A percentile compares a stretch with the other conserved stretches of the same genome.
Conservation (phyloP, 2,329 filamentous ascomycete species). For the Fusarium temperatum region DNA sequence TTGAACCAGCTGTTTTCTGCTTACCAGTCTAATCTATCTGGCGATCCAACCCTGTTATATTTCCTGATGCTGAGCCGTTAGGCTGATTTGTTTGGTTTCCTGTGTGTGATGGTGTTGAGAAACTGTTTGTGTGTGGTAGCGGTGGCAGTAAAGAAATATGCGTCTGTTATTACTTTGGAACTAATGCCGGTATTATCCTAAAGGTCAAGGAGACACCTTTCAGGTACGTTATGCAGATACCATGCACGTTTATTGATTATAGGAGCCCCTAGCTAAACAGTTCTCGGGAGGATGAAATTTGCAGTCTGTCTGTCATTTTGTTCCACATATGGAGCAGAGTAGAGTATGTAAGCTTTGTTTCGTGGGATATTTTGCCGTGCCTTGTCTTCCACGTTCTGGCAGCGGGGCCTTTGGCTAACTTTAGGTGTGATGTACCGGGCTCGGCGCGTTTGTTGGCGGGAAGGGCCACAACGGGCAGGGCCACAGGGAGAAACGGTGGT, state of each 20-base stretch:
- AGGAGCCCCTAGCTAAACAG: neutral
- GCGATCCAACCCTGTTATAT: neutral
- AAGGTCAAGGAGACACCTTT: constrained; percentile 8
- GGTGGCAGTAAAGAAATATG: neutral
- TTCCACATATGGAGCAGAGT: neutral
- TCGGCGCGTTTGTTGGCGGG: neutral
- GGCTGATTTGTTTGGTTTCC: constrained; percentile 8
- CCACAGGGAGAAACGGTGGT: constrained; percentile 23
- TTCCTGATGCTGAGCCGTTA: neutral
- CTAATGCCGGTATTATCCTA: constrained; percentile 17
- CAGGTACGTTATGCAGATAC: constrained; percentile 28
- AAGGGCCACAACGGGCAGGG: neutral
- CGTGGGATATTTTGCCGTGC: constrained; percentile 33
- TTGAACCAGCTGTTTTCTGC: constrained; percentile 5
- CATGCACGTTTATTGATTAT: neutral
- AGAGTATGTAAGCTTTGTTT: constrained; percentile 29
- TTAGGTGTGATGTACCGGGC: neutral
- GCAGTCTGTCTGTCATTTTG: neutral
- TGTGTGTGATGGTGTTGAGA: neutral
- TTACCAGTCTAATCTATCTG: neutral
- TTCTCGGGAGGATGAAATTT: constrained; percentile 3
- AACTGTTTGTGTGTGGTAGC: neutral
- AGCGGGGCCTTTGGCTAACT: constrained; percentile 2
- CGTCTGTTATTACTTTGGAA: neutral
- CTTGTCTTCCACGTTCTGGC: constrained; percentile 16